Percentiles rank a stretch among this genome's conserved stretches.
Evolutionary conservation across 2,329 filamentous ascomycete species (phyloP).

Genomic region (Colletotrichum truncatum): DNA sequence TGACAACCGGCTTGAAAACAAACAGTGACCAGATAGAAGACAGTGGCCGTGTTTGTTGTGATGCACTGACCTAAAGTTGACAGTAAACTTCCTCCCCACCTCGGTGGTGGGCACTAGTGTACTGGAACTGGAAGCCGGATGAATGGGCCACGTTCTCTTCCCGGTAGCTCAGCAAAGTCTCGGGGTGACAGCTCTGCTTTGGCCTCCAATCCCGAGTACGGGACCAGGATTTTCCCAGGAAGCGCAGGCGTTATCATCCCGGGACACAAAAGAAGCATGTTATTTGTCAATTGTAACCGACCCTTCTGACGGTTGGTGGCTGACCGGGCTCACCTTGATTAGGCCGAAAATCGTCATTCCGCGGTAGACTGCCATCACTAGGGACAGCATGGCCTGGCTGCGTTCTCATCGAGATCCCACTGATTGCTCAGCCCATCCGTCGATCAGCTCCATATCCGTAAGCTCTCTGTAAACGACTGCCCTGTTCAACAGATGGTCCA

Average conservation of each 20-base stretch:
- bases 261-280: neutral
- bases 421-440: slow-evolving; percentile 9
- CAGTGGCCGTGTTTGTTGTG: slow-evolving; percentile 15
- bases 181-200: neutral
- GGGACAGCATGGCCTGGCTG: neutral
- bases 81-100: neutral
- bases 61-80: slow-evolving; percentile 15
- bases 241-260: neutral
- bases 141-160: neutral
- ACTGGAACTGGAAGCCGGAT: neutral
- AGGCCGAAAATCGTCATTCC: neutral
- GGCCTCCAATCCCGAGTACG: neutral
- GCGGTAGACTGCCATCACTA: neutral
- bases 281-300: slow-evolving; percentile 4
- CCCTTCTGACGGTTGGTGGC: neutral
- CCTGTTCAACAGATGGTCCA: neutral
- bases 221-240: neutral
- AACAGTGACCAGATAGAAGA: slow-evolving; percentile 10
- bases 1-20: slow-evolving; percentile 8
- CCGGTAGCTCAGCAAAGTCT: neutral
- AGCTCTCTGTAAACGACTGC: neutral
- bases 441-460: slow-evolving; percentile 10
- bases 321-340: slow-evolving; percentile 5
- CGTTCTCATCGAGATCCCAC: slow-evolving; percentile 5
- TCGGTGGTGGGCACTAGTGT: neutral